Percentiles rank a stretch among this genome's conserved stretches.
phyloP scores from a whole-genome alignment of 108 stramenopile species.

The Skeletonema costatum region DNA sequence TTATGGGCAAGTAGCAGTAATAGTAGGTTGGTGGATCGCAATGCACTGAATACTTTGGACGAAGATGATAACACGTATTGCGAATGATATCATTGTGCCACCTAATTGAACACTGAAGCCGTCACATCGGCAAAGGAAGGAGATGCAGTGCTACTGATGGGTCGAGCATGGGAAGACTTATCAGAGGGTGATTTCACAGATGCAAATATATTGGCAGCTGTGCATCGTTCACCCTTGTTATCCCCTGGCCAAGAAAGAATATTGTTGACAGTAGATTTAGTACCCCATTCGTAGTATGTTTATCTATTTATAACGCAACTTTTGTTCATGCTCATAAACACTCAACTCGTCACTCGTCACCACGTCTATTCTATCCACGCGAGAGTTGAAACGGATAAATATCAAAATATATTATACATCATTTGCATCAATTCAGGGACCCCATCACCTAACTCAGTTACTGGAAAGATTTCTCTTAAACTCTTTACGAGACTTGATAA shows the following conservation, averaged over 20 bases:
- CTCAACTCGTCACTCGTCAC: too few species aligned
- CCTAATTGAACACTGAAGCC: conserved; percentile 4
- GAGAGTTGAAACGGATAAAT: conserved; percentile 54
- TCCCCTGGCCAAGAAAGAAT: conserved; percentile 41
- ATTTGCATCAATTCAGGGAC: conserved; percentile 79
- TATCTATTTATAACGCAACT: neutral
- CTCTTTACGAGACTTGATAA: conserved; percentile 48
- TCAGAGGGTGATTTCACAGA: neutral
- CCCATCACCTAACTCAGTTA: conserved; percentile 69
- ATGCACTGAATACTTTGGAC: conserved; percentile 40
- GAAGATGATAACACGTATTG: conserved; percentile 37
- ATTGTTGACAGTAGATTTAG: conserved; percentile 62
- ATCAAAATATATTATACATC: conserved; percentile 90
- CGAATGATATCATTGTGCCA: conserved; percentile 40
- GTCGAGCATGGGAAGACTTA: conserved; percentile 47
- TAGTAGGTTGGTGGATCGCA: conserved; percentile 29
- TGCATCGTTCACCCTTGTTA: conserved; percentile 58
- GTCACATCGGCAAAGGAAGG: conserved; percentile 42
- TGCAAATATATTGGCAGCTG: conserved; percentile 34
- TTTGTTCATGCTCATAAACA: neutral
- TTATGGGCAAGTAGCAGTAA: conserved; percentile 1
- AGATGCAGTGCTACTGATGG: conserved; percentile 55
- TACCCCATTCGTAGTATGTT: neutral
- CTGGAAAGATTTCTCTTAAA: conserved; percentile 66
- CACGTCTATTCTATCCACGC: neutral